Conservation (phyloP, 768 basidiomycete species). For the Clitopilus passeckerianus region DNA sequence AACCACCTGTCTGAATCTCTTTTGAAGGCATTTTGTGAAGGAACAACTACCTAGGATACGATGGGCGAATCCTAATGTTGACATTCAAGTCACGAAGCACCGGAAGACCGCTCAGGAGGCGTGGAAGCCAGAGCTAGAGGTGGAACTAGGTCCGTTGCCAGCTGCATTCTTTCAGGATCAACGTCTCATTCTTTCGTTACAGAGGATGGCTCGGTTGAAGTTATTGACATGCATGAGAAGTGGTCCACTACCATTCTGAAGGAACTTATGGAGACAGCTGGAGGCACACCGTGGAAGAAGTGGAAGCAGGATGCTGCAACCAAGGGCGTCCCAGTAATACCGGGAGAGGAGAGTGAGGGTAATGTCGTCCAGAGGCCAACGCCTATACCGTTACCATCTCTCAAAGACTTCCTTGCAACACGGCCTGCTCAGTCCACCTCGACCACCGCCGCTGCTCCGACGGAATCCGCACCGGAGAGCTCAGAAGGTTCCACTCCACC, state of each 20-base stretch:
- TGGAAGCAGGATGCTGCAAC: constrained; percentile 44
- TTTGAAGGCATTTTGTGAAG: constrained; percentile 69
- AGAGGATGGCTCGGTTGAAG: constrained; percentile 48
- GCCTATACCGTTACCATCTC: constrained; percentile 17
- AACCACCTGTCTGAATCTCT: not conserved
- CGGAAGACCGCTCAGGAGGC: constrained; percentile 47
- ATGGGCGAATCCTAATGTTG: constrained; percentile 65
- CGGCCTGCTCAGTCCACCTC: not conserved
- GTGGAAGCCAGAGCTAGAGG: constrained; percentile 56
- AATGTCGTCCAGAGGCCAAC: constrained; percentile 14
- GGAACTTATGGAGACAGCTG: constrained; percentile 67
- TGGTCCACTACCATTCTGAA: constrained; percentile 64
- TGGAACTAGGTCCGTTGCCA: constrained; percentile 57
- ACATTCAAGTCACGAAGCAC: constrained; percentile 53
- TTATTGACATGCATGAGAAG: constrained; percentile 57
- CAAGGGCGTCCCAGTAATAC: constrained; percentile 44
- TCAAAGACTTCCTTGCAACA: constrained; percentile 12
- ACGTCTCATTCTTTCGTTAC: not conserved
- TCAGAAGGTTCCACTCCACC: not conserved
- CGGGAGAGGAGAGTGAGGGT: constrained; percentile 33
- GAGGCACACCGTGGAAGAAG: constrained; percentile 52
- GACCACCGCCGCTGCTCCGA: not conserved
- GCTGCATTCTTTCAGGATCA: not conserved
- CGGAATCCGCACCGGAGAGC: not conserved
- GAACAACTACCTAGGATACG: constrained; percentile 76